Evolutionary conservation across 2,329 filamentous ascomycete genomes (phyloP), one percentile per base, ranked within the genome.

Genomic region (Aspergillus carbonarius): DNA sequence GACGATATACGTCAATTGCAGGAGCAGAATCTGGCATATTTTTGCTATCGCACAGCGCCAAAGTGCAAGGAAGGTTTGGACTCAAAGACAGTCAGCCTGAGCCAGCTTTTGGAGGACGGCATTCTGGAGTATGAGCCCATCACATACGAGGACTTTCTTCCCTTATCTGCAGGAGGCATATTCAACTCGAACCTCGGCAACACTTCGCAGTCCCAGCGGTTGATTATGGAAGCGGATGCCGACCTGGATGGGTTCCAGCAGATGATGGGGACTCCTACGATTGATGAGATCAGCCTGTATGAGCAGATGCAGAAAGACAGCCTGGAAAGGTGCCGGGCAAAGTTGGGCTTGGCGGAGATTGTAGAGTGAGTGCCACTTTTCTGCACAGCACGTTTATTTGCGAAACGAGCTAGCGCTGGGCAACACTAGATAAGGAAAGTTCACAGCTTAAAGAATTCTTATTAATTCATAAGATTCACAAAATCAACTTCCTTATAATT

Each of bases 91-190:
- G 32, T 8, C 23, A 54, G 13, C 10, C 18, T 79, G 1, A 66
- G 74, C 1, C 47, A 66, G 0, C 69, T 81, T 1, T 52, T 82
- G 1, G 55, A 64, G 1, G 51, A 68, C 0, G 72, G 73, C 0
- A 25, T 73, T 3, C 37, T 83, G 0, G 63, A 72, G 39, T 73
- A 71, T 5, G 65, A 74, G 3, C 79, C 82, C 1, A 75, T 84
- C 17, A 82, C 77, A 0, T 84, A 84, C 57, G 82, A 84, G 58
- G 82, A 84, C 55, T 84, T 84, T 49, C 68, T 84, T 4, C 82
- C 82, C 0, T 67, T 84, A 1, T 82, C 80, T 1, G 82, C 82
- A 0, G 82, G 80, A 0, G 81, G 81, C 0, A 84, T 84, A 39
- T 82, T 82, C 60, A 75, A 75, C 39, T 81, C 79, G 0, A 82